Conservation (phyloP, 805 yeast species). For the Sugiyamaella lignohabitans region DNA sequence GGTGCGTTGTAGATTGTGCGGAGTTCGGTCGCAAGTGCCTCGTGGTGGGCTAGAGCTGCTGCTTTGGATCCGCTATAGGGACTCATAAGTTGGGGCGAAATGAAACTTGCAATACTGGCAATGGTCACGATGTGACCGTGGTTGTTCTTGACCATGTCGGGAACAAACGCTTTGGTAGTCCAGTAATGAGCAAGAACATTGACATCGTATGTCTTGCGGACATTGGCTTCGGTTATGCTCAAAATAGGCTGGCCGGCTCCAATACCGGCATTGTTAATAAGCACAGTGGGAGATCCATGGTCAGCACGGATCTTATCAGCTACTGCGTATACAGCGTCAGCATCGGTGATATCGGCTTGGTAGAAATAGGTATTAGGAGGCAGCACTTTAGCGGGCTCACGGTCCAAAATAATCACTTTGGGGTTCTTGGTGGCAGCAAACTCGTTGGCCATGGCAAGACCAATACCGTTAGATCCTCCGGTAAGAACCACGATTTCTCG, state of each 20-base stretch:
- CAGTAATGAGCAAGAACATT: slow-evolving; percentile 61
- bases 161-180: slow-evolving; percentile 59
- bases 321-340: slow-evolving; percentile 36
- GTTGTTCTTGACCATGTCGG: slow-evolving; percentile 48
- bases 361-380: slow-evolving; percentile 34
- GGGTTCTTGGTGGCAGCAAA: neutral
- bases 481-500: slow-evolving; percentile 7
- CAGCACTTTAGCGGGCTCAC: neutral
- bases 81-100: slow-evolving; percentile 60
- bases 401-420: slow-evolving; percentile 8
- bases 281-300: slow-evolving; percentile 52
- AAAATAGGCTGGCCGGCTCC: slow-evolving; percentile 50
- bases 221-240: slow-evolving; percentile 47
- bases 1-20: slow-evolving; percentile 37
- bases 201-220: slow-evolving; percentile 53
- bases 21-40: slow-evolving; percentile 55
- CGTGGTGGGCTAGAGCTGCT: slow-evolving; percentile 67
- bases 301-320: slow-evolving; percentile 24
- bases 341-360: slow-evolving; percentile 55
- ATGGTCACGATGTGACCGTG: slow-evolving; percentile 68
- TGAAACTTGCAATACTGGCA: slow-evolving; percentile 67
- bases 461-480: slow-evolving; percentile 3
- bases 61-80: slow-evolving; percentile 74
- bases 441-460: neutral
- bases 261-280: slow-evolving; percentile 73